Evolutionary conservation across 1,139 yeast genomes (phyloP).

Genomic region (Schizosaccharomyces versatilis): DNA sequence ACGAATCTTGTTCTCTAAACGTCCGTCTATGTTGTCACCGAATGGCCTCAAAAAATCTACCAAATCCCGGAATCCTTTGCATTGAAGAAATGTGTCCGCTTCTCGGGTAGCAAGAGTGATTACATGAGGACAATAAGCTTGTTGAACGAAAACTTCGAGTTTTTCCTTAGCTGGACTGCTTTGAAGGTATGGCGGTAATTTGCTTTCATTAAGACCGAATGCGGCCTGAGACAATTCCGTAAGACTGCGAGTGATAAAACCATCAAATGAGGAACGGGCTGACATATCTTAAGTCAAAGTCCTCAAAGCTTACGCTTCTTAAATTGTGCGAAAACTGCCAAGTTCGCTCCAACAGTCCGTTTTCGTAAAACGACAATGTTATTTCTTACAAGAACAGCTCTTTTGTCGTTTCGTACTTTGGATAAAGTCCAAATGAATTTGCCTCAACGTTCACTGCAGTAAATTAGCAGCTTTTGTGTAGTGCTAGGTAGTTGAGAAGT

Average conservation of each 20-base stretch:
- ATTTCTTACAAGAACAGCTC: too few species aligned
- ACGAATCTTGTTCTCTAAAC: constrained; percentile 21
- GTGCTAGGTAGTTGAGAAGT: too few species aligned
- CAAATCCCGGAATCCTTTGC: constrained; percentile 21
- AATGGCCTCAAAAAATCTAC: constrained; percentile 24
- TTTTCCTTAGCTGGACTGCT: not conserved
- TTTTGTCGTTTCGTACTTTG: too few species aligned
- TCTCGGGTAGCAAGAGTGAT: constrained; percentile 32
- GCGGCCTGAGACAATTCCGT: not conserved
- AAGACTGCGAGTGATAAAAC: not conserved
- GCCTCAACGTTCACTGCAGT: too few species aligned
- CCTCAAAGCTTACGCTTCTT: too few species aligned
- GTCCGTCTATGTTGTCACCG: constrained; percentile 23
- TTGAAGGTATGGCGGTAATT: not conserved
- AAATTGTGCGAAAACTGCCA: too few species aligned
- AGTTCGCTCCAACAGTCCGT: too few species aligned
- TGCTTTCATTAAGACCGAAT: not conserved
- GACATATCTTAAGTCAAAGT: too few species aligned
- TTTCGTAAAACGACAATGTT: too few species aligned
- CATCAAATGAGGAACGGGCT: too few species aligned
- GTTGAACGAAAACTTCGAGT: not conserved
- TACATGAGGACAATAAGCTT: constrained; percentile 25
- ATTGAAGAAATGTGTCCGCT: constrained; percentile 28
- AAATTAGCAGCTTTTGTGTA: too few species aligned
- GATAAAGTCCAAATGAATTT: too few species aligned